Evolutionary conservation across 805 yeast genomes (phyloP).

Genomic region (Wickerhamomyces tratensis): DNA sequence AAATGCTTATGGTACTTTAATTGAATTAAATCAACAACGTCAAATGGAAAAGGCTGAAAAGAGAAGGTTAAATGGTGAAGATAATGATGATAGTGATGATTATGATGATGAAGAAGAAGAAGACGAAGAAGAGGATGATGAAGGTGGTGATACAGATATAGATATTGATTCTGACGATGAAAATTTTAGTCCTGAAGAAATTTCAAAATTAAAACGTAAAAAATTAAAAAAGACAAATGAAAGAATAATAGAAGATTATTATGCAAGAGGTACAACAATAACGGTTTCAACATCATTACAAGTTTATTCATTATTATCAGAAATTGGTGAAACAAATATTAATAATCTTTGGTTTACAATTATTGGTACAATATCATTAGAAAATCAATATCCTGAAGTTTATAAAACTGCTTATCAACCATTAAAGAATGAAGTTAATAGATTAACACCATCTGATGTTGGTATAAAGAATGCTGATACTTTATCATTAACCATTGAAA

Average conservation of each 20-base stretch:
- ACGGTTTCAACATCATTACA: constrained; percentile 70
- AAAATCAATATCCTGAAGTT: constrained; percentile 61
- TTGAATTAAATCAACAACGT: constrained; percentile 21
- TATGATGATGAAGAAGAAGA: constrained; percentile 21
- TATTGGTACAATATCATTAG: constrained; percentile 79
- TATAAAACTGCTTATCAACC: constrained; percentile 67
- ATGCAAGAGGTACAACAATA: constrained; percentile 73
- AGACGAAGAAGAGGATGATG: constrained; percentile 20
- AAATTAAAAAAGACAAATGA: constrained; percentile 38
- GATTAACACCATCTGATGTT: constrained; percentile 40
- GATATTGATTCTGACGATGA: constrained; percentile 16
- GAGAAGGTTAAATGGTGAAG: constrained; percentile 25
- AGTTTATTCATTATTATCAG: constrained; percentile 68
- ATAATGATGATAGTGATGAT: constrained; percentile 19
- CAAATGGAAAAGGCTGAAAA: constrained; percentile 23
- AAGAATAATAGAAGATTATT: constrained; percentile 59
- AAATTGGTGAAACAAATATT: constrained; percentile 72
- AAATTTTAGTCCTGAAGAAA: constrained; percentile 7
- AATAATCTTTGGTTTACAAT: constrained; percentile 77
- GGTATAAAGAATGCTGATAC: constrained; percentile 29
- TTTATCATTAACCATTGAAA: constrained; percentile 51
- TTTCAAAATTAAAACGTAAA: constrained; percentile 26
- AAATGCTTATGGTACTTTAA: constrained; percentile 48
- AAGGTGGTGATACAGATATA: constrained; percentile 16
- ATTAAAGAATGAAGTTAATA: constrained; percentile 70